Base-by-base conservation (phyloP, 352 stramenopile genomes). In the Phytophthora cactorum region DNA sequence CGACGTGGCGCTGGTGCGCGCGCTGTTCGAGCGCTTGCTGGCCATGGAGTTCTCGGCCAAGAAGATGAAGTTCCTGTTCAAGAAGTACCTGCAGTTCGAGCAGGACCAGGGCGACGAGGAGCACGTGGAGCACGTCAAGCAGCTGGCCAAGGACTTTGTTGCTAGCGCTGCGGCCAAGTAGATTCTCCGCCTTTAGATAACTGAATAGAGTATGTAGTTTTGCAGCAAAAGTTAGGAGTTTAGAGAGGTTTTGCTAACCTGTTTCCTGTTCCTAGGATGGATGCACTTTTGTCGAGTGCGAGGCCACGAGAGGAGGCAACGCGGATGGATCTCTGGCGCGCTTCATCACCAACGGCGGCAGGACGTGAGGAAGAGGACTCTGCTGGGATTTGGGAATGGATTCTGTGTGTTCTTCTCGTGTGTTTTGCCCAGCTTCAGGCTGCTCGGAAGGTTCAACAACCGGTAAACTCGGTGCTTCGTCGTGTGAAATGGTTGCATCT, bases 41-140 rank as follows among this genome's bases (percentile, higher is more conserved):
- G 88, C 89, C 17, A 96, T 98, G 82, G 96, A 98, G 32, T 98
- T 98, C 47, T 97, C 85, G 7, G 88, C 97, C 63, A 98, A 98
- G 74, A 97, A 99, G 88, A 99, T 99, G 95, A 99, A 99, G 80
- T 98, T 96, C 64, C 69, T 98, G 61, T 99, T 99, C 83, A 98
- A 99, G 73, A 99, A 99, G 74, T 98, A 90, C 79, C 86, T 98
- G 63, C 73, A 86, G 27, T 97, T 98, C 58, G 97, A 99, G 82
- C 89, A 98, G 66, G 84, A 92, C 10, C 87, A 98, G 72, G 97
- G 97, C 41, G 86, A 97, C 57, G 86, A 90, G 52, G 79, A 86
- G 9, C 88, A 74, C 52, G 87, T 97, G 61, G 88, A 97, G 59
- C 81, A 90, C 63, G 97, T 99, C 52, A 98, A 99, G 83, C 84